phyloP scores from a whole-genome alignment of 2,329 filamentous ascomycete genomes.

The Fusarium sp. region DNA sequence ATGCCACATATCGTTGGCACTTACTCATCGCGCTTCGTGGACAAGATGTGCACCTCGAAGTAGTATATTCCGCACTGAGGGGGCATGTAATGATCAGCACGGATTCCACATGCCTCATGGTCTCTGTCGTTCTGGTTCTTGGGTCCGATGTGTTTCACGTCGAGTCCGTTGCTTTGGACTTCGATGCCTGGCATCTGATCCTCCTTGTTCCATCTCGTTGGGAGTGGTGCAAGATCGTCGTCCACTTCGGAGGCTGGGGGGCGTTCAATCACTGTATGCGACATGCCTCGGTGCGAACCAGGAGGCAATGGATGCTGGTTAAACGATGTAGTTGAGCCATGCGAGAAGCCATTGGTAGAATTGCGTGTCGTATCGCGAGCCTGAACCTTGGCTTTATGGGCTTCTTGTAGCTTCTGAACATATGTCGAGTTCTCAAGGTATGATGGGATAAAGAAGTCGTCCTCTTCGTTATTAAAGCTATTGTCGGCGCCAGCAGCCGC shows the following conservation, averaged over 20 bases:
- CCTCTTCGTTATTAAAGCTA: constrained; percentile 43
- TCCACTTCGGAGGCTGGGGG: constrained; percentile 70
- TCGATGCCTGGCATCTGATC: constrained; percentile 82
- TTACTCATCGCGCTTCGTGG: constrained; percentile 66
- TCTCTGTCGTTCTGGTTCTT: constrained; percentile 64
- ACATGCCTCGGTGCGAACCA: constrained; percentile 76
- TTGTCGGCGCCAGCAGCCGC: constrained; percentile 39
- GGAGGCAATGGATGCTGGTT: constrained; percentile 54
- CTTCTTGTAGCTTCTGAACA: constrained; percentile 78
- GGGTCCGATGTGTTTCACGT: constrained; percentile 69
- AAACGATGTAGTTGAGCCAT: constrained; percentile 61
- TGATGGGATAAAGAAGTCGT: constrained; percentile 81
- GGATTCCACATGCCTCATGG: constrained; percentile 83
- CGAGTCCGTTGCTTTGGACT: constrained; percentile 76
- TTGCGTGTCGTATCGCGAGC: constrained; percentile 58
- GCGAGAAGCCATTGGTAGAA: constrained; percentile 29
- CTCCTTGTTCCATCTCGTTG: constrained; percentile 82
- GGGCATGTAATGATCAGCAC: constrained; percentile 88
- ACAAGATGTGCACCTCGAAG: constrained; percentile 74
- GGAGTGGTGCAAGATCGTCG: constrained; percentile 72
- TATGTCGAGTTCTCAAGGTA: constrained; percentile 85
- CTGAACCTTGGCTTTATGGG: constrained; percentile 69
- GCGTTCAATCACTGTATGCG: constrained; percentile 87
- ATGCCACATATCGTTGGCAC: constrained; percentile 44
- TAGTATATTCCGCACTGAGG: constrained; percentile 94